Evolutionary conservation across 495 filamentous ascomycete genomes (phyloP), one percentile per base, ranked within the genome.

Genomic region (Hypoxylon crocopeplum): DNA sequence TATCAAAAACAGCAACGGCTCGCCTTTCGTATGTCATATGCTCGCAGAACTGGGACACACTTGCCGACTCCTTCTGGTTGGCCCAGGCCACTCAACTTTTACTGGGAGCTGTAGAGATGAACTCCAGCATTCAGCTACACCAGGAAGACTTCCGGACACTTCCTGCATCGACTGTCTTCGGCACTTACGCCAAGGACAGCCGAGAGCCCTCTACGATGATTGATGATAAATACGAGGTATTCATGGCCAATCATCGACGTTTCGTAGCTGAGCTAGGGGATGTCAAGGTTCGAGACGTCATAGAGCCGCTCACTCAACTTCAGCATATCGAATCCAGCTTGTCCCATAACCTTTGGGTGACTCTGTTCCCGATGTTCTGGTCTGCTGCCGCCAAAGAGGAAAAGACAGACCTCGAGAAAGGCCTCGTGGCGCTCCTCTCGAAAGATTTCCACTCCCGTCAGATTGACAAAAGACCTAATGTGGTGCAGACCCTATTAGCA

Each of bases 11-110:
- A 16, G 91, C 92, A 7, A 95, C 88, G 67, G 88, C 87, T 37
- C 84, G 95, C 34, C 76, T 98, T 15, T 87, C 85, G 53, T 98
- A 97, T 73, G 88, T 98, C 5, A 77, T 99, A 40, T 82, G 86
- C 3, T 88, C 87, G n/a, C 95, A 99, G 70, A 97, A 97, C 63
- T 99, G 95, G 95, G 95, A 97, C 68, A 93, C 90, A 0, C 79
- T 99, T 29, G 84, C 83, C 3, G 94, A 99, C 55, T 96, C 89
- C 6, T 99, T 93, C 77, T 99, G 95, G 95, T 80, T 99, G 13
- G 86, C 90, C 21, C 95, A 99, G 71, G 94, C 94, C 11, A 88
- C 89, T 12, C 93, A 98, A 68, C 81, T 98, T 16, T 81, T 99
- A 12, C 82, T 98, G 51, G 92, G 95, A 15, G 92, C 89, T 39